Evolutionary conservation across 257 asterid species (phyloP), one percentile per base, ranked within the genome.

Genomic region (Verbascum thapsus): DNA sequence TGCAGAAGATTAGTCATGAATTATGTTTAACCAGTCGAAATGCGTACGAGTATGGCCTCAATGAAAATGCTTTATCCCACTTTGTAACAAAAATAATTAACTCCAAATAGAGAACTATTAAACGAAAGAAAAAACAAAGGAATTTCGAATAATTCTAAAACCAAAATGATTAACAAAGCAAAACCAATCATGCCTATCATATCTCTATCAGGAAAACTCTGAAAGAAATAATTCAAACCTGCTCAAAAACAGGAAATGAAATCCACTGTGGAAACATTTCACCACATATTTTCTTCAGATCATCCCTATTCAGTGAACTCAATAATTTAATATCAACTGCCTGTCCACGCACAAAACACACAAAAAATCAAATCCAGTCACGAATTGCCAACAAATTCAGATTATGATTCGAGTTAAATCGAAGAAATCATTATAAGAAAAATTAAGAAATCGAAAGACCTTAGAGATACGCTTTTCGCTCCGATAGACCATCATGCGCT

Each of bases 201-300:
- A 8, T 42, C 7, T 53, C 42, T 52, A 55, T 56, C 22, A 8
- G 38, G 42, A 50, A 50, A 54, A 15, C 37, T 26, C 41, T 10
- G 47, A 49, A n/a, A 68, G 56, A 62, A 47, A n/a, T 0, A 2
- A 47, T 18, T 15, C 63, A 34, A 56, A 91, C 99, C 94, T 92
- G 99, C 72, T 92, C 96, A 70, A 53, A 92, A 51, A 79, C 95
- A 6, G 99, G 99, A 78, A 92, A 92, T 3, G 99, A 92, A 66
- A 92, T 89, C 99, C 97, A 92, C 22, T 85, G 87, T 1, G 99
- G 99, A 55, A 79, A 83, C 61, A 78, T 83, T 10, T 87, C 97
- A 22, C 99, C 99, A 51, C 99, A 92, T 11, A 92, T 84, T 78
- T 85, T 87, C 79, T 84, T 87, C 71, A 92, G 52, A 77, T 92